phyloP scores from a whole-genome alignment of 768 basidiomycete species.

The Suillus fuscotomentosus region DNA sequence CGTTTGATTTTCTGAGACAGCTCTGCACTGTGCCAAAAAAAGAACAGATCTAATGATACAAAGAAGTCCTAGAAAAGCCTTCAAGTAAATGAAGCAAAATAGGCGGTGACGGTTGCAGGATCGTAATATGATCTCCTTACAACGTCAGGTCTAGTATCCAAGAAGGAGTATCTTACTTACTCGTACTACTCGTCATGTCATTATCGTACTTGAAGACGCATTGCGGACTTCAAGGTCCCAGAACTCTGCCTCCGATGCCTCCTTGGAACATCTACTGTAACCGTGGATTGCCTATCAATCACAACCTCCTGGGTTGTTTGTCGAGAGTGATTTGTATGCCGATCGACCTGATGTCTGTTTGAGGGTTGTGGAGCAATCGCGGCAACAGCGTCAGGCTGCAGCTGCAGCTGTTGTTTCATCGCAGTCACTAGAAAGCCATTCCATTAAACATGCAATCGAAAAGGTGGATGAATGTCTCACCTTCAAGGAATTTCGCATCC shows the following conservation, averaged over 20 bases:
- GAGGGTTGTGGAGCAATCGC: constrained; percentile 20
- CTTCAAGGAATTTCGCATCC: constrained; percentile 63
- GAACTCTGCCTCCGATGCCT: constrained; percentile 31
- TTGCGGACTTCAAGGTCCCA: constrained; percentile 34
- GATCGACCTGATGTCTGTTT: constrained; percentile 20
- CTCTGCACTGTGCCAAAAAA: constrained; percentile 12
- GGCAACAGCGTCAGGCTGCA: constrained; percentile 11
- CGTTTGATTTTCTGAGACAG: neutral
- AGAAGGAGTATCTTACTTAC: neutral
- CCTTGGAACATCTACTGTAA: constrained; percentile 27
- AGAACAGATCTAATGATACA: constrained; percentile 10
- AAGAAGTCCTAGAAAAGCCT: neutral
- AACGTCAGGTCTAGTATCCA: neutral
- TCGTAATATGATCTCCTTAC: neutral
- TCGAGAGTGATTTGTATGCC: constrained; percentile 30
- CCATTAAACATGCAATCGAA: neutral
- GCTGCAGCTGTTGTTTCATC: constrained; percentile 21
- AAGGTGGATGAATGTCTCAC: constrained; percentile 34
- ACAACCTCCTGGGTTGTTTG: constrained; percentile 23
- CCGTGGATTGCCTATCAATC: constrained; percentile 27
- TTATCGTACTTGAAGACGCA: constrained; percentile 36
- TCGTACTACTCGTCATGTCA: neutral
- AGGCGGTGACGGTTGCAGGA: neutral
- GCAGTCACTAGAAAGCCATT: constrained; percentile 24
- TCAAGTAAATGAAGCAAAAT: neutral